phyloP scores from a whole-genome alignment of 1,284 basidiomycete species.

The Apiotrichum brassicae region DNA sequence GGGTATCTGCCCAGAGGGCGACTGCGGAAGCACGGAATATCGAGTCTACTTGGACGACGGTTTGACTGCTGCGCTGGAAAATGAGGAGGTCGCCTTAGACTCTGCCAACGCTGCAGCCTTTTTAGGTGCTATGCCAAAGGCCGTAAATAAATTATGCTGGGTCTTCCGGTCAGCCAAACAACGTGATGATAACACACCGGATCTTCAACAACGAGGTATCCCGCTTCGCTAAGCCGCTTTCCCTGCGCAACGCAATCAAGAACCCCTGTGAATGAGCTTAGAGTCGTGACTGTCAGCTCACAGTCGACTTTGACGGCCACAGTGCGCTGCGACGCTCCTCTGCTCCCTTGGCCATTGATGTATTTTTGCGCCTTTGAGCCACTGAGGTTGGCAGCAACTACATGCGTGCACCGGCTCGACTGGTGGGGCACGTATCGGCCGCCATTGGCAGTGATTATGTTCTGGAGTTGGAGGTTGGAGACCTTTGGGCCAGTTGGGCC shows the following conservation, averaged over 20 bases:
- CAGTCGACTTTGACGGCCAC: constrained; percentile 44
- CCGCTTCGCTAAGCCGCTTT: constrained; percentile 34
- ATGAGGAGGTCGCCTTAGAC: too few relatives aligned
- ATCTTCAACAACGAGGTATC: constrained; percentile 41
- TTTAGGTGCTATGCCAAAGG: constrained; percentile 34
- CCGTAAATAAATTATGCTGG: constrained; percentile 31
- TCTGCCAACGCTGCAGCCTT: too few relatives aligned
- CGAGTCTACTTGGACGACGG: too few relatives aligned
- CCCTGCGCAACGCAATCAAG: constrained; percentile 40
- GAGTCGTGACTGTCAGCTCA: constrained; percentile 18
- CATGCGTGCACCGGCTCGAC: constrained; percentile 38
- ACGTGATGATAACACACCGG: constrained; percentile 27
- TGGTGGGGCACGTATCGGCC: constrained; percentile 36
- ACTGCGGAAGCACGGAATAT: too few relatives aligned
- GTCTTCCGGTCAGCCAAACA: constrained; percentile 17
- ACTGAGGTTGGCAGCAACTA: constrained; percentile 40
- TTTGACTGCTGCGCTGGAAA: too few relatives aligned
- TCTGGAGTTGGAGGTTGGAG: constrained; percentile 45
- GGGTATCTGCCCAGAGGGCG: too few relatives aligned
- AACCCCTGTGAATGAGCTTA: constrained; percentile 31
- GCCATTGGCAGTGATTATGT: constrained; percentile 43
- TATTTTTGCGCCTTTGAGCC: constrained; percentile 45
- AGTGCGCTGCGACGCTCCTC: constrained; percentile 29
- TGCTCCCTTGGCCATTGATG: constrained; percentile 38
- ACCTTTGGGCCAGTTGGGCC: constrained; percentile 43